Conservation (phyloP, 768 basidiomycete species). For the Cyathus striatus region DNA sequence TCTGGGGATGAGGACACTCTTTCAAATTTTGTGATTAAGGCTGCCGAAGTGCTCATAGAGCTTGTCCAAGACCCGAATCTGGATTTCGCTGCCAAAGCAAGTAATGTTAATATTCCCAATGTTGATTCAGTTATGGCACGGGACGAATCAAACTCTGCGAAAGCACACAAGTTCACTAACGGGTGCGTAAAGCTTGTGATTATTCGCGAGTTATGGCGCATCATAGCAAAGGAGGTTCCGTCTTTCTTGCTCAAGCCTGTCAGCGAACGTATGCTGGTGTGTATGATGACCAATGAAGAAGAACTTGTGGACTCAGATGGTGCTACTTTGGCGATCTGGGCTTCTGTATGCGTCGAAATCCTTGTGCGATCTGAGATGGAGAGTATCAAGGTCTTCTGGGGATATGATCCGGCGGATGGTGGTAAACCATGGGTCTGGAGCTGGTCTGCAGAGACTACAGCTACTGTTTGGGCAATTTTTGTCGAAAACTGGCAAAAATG, state of each 20-base stretch:
- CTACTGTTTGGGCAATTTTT: conserved; percentile 53
- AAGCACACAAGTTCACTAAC: conserved; percentile 22
- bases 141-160: not conserved
- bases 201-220: conserved; percentile 54
- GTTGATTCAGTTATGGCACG: not conserved
- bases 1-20: conserved; percentile 32
- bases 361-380: conserved; percentile 41
- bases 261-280: conserved; percentile 40
- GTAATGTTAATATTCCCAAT: conserved; percentile 1
- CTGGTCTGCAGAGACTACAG: conserved; percentile 37
- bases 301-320: conserved; percentile 38
- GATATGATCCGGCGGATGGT: conserved; percentile 16
- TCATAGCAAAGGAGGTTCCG: conserved; percentile 38
- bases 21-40: conserved; percentile 32
- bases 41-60: conserved; percentile 39
- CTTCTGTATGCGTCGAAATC: conserved; percentile 52
- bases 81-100: conserved; percentile 28
- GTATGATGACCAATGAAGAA: conserved; percentile 43
- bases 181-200: conserved; percentile 53
- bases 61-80: conserved; percentile 43
- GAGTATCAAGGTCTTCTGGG: conserved; percentile 54
- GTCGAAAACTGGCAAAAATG: conserved; percentile 50
- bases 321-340: conserved; percentile 52
- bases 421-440: conserved; percentile 24
- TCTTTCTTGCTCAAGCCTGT: conserved; percentile 32